phyloP scores from a whole-genome alignment of 345 rosid species.

The Sisymbrium irio region DNA sequence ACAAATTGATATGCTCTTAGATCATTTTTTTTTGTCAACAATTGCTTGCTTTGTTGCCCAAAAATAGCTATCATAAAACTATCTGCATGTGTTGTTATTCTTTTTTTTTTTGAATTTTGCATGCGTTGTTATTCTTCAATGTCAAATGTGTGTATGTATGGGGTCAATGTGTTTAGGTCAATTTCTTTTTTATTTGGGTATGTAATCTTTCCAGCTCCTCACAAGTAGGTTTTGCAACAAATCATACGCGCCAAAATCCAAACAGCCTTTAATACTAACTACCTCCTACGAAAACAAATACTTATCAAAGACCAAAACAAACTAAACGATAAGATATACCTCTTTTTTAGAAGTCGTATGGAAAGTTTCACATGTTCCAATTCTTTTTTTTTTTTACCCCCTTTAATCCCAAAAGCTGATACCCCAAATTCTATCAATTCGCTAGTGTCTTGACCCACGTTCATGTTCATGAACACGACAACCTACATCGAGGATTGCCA shows the following conservation, averaged over 20 bases:
- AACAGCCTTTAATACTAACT: neutral
- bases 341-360: neutral
- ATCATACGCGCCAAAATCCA: neutral
- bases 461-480: neutral
- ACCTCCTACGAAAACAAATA: neutral
- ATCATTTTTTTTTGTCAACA: neutral
- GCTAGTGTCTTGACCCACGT: neutral
- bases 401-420: neutral
- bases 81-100: neutral
- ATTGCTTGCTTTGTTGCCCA: neutral
- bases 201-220: neutral
- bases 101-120: no score
- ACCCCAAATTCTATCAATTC: neutral
- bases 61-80: neutral
- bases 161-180: neutral
- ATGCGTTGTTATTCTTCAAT: neutral
- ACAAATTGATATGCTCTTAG: no score
- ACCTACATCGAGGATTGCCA: neutral
- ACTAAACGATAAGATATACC: neutral
- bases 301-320: neutral
- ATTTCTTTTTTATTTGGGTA: neutral
- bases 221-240: neutral
- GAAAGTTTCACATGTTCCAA: neutral
- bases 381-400: neutral
- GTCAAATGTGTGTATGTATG: neutral